These are phyloP conservation scores for Podospora australis DNA, from an alignment of 495 filamentous ascomycete genomes.

Conservation along the genomic window DNA sequence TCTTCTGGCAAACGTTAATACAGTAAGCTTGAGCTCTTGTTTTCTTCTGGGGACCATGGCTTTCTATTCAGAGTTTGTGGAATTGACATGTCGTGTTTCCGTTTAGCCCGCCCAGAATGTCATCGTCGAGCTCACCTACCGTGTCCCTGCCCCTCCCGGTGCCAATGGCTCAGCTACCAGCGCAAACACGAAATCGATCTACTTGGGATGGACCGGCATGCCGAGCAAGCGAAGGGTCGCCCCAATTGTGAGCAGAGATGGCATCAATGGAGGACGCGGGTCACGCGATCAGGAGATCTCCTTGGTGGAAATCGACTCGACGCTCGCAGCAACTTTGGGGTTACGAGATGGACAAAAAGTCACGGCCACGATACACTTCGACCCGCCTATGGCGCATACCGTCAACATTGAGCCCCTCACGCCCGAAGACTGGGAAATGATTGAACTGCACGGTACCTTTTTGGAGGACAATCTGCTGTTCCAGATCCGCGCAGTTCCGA, in stretches of 20 bases:
- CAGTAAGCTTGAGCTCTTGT: constrained; percentile 61
- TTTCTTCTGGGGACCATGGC: background rate
- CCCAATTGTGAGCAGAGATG: constrained; percentile 65
- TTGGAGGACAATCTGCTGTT: constrained; percentile 88
- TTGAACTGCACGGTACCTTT: constrained; percentile 92
- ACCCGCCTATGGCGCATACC: constrained; percentile 83
- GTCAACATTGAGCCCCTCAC: constrained; percentile 95
- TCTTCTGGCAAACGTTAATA: constrained; percentile 78
- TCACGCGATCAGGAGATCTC: constrained; percentile 64
- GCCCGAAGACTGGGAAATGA: constrained; percentile 96
- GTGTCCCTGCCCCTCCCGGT: constrained; percentile 33
- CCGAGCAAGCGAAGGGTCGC: constrained; percentile 75
- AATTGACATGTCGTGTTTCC: background rate
- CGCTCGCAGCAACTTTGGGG: constrained; percentile 76
- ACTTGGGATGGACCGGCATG: constrained; percentile 95
- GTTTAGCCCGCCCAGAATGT: constrained; percentile 84
- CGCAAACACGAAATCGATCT: constrained; percentile 57
- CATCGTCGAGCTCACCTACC: constrained; percentile 78
- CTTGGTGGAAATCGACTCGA: constrained; percentile 81
- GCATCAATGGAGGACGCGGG: constrained; percentile 52
- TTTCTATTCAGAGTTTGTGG: background rate
- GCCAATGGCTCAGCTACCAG: constrained; percentile 28
- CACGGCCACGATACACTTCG: constrained; percentile 63
- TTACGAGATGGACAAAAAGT: constrained; percentile 82
- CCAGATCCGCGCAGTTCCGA: constrained; percentile 88